Percentiles rank a stretch among this genome's conserved stretches.
Evolutionary conservation across 108 stramenopile genomes (phyloP).

Genomic region (Cyclotella baltica): DNA sequence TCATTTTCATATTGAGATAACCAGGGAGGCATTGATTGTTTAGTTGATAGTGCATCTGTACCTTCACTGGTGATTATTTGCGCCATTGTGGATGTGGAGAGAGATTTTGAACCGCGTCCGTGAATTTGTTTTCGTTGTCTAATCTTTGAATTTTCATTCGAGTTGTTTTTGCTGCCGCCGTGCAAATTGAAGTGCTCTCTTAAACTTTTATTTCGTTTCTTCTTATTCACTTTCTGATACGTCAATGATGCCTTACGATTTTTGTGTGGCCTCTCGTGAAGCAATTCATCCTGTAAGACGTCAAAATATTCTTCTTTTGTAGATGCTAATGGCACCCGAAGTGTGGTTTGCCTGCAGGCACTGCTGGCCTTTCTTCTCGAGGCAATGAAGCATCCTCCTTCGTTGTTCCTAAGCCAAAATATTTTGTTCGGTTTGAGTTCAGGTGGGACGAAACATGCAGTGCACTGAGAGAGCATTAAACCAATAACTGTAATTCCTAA

Average conservation of each 20-base stretch:
- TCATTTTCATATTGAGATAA: background rate
- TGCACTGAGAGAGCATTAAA: too few relatives aligned
- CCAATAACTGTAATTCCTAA: too few relatives aligned
- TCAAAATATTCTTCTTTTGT: background rate
- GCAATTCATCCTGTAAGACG: background rate
- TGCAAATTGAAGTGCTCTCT: background rate
- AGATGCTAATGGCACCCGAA: conserved; percentile 1
- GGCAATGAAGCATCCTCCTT: too few relatives aligned
- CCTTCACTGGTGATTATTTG: background rate
- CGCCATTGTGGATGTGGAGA: background rate
- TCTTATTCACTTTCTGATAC: background rate
- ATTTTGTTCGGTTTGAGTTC: too few relatives aligned
- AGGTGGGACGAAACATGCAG: too few relatives aligned
- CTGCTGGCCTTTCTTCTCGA: too few relatives aligned
- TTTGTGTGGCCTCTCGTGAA: background rate
- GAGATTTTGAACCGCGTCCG: background rate
- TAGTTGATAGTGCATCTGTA: background rate
- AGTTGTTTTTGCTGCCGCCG: background rate
- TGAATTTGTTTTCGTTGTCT: background rate
- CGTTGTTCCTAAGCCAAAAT: too few relatives aligned
- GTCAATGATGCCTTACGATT: too few relatives aligned
- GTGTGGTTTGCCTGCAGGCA: too few relatives aligned
- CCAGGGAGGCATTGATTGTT: conserved; percentile 13
- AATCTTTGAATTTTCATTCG: background rate
- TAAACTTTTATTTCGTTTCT: background rate